phyloP scores from a whole-genome alignment of 208 protist species.

The Trypanosoma theileri region DNA sequence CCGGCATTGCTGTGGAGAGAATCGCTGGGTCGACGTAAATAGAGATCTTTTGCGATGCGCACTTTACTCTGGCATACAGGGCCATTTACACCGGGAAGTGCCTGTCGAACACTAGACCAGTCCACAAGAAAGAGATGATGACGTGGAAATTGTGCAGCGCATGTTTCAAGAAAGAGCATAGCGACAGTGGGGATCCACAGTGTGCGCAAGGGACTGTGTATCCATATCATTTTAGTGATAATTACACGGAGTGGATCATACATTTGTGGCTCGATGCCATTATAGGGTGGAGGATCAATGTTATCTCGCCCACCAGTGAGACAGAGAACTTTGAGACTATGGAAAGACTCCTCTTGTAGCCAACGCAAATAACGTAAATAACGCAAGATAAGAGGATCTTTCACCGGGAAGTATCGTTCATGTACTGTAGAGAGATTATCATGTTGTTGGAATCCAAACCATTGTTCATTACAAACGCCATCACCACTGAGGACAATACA shows the following conservation, averaged over 20 bases:
- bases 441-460: conserved; percentile 77
- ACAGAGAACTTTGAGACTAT: conserved; percentile 83
- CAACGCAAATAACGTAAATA: conserved; percentile 86
- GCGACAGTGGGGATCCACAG: conserved; percentile 75
- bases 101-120: conserved; percentile 66
- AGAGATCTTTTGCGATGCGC: conserved; percentile 78
- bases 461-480: conserved; percentile 78
- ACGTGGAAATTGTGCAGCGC: conserved; percentile 75
- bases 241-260: conserved; percentile 54
- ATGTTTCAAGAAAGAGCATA: conserved; percentile 79
- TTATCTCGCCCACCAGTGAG: conserved; percentile 74
- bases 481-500: conserved; percentile 75
- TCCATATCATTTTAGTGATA: conserved; percentile 62
- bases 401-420: conserved; percentile 61
- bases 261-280: conserved; percentile 56
- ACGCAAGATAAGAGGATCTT: conserved; percentile 78
- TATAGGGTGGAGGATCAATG: conserved; percentile 57
- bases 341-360: conserved; percentile 87
- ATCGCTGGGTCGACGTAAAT: conserved; percentile 58
- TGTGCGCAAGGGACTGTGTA: conserved; percentile 76
- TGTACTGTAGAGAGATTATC: conserved; percentile 76
- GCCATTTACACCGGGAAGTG: conserved; percentile 62
- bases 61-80: conserved; percentile 85
- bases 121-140: conserved; percentile 83
- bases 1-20: conserved; percentile 70